Base-by-base conservation (phyloP, 2,329 filamentous ascomycete genomes). In the Coniochaeta sp. region DNA sequence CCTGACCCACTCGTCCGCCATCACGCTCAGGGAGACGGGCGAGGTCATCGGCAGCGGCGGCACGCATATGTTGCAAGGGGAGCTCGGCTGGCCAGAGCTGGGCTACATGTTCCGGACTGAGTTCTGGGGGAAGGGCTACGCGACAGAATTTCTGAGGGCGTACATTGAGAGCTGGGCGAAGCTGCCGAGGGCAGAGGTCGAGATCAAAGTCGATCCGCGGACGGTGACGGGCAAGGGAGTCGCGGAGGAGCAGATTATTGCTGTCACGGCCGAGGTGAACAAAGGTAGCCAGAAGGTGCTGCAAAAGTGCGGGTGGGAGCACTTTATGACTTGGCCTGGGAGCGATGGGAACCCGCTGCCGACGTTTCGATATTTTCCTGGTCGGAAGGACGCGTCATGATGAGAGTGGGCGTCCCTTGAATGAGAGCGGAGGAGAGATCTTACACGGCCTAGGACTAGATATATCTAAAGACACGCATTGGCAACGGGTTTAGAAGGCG, bases 71-170 rank as follows among this genome's bases (percentile, higher is more conserved):
- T 57, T 66, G 40, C 57, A 64, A 31, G 71, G 73, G 62, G 65
- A 71, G 58, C 67, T 77, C n/a, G 81, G 81, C 54, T 85, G 82
- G 82, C 83, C 83, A 1, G 82, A 81, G 67, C 59, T 86, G 34
- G 84, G 84, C 24, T 88, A 87, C 69, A 77, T 85, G 73, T 70
- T 87, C 58, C 71, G 76, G 57, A 76, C 72, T 60, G 78, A 81
- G 64, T 66, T 71, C 59, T 87, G 84, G 84, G 80, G 81, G 7
- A 76, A 74, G 44, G 84, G 84, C 6, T 79, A 82, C 64, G 83
- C 79, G 36, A 84, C 80, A 1, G 84, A 87, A 71, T 81, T 85
- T 50, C 62, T 86, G 44, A 69, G 63, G 58, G 82, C 69, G 1
- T 80, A 80, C 58, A 62, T 82, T 14, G 62, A 66, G 12, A 67